A percentile compares a stretch with the other conserved stretches of the same genome.
Conservation (phyloP, 371 early-diverging fungal species). For the Thermomucor indicae-seudaticae region DNA sequence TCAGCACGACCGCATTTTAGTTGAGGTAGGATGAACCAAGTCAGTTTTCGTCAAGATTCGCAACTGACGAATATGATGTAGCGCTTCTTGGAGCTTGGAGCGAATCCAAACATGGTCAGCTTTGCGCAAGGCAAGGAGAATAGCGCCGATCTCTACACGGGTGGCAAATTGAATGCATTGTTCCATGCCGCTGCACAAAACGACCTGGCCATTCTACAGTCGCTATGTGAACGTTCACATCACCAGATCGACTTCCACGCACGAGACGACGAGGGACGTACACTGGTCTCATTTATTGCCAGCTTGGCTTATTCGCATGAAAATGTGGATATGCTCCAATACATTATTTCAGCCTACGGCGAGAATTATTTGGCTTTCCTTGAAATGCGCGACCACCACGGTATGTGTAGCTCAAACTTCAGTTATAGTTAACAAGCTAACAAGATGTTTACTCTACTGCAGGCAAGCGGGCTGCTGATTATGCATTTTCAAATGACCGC, state of each 20-base stretch:
- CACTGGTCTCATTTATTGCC: slow-evolving; percentile 30
- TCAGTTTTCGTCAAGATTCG: no score
- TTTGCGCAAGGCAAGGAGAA: slow-evolving; percentile 8
- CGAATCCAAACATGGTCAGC: slow-evolving; percentile 35
- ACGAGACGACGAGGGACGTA: slow-evolving; percentile 31
- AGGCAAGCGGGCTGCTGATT: slow-evolving; percentile 19
- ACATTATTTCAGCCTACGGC: slow-evolving; percentile 2
- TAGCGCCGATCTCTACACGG: slow-evolving; percentile 1
- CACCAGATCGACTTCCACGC: slow-evolving; percentile 25
- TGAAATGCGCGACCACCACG: slow-evolving; percentile 13
- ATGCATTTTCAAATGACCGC: slow-evolving; percentile 15
- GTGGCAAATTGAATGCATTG: slow-evolving; percentile 27
- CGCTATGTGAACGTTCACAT: slow-evolving; percentile 8
- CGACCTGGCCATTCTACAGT: slow-evolving; percentile 13
- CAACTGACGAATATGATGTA: slow-evolving; percentile 2
- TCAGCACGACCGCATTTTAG: slow-evolving; percentile 17
- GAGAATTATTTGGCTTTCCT: slow-evolving; percentile 4
- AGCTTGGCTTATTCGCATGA: slow-evolving; percentile 28
- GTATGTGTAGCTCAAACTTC: no score
- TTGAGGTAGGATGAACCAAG: slow-evolving; percentile 37
- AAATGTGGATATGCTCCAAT: slow-evolving; percentile 31
- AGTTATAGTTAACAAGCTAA: no score
- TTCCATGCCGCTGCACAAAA: slow-evolving; percentile 41
- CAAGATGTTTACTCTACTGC: neutral
- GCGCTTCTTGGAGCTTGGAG: slow-evolving; percentile 33